Base-by-base conservation (phyloP, 2,329 filamentous ascomycete species). In the Onygenales sp. region DNA sequence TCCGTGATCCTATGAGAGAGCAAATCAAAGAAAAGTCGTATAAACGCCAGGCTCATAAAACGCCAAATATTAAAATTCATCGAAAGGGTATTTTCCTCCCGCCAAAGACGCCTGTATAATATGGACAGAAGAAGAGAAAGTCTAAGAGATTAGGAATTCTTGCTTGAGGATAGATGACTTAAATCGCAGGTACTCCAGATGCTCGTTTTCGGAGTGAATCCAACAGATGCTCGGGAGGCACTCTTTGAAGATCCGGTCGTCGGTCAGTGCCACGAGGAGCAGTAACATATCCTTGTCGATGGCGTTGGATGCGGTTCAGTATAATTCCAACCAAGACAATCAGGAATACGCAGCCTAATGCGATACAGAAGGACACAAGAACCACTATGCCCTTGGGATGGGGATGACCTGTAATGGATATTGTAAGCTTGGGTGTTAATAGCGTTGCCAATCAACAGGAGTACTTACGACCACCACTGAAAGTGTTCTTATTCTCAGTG, bases 401-500 rank as follows among this genome's bases (percentile, higher is more conserved):
- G 54, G 68, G 65, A 50, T 64, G 59, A 50, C 61, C 68, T 71
- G 54, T 43, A 45, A 46, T n/a, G 9, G 11, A 56, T 33, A 53
- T 32, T 13, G 49, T 60, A 58, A 62, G 55, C 51, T 46, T 32
- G 31, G 42, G 36, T 31, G 49, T 42, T 39, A 42, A 36, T 3
- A 50, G 48, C 36, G 42, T 14, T 17, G 4, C 32, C n/a, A 42
- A 33, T 47, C 21, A 6, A 40, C 13, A 47, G 27, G 32, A 11
- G 37, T 34, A 77, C 82, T 74, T 77, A 87, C 85, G 68, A 60
- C 74, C 70, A 54, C 77, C 73, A 31, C 74, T 78, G 72, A 95
- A 93, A 65, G 88, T 87, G 65, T 87, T 83, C 57, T 85, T 75
- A 48, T 88, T 86, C 71, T 94, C 84, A 9, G 91, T 86, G 68